These are phyloP conservation scores for Dendrobium nobile DNA, from an alignment of 106 monocot species.

Conservation along the genomic window DNA sequence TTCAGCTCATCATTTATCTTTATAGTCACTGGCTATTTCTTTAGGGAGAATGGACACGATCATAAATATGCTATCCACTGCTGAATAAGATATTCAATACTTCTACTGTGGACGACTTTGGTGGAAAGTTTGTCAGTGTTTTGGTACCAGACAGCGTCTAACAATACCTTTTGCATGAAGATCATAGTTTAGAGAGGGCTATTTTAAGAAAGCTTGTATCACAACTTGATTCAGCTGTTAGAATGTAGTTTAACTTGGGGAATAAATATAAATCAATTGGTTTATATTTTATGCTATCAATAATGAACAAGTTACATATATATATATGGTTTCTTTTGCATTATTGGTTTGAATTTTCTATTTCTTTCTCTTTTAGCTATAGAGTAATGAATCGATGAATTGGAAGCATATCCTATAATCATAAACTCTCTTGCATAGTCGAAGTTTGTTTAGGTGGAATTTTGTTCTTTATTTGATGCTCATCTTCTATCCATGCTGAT, in stretches of 20 bases:
- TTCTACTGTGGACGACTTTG: background rate
- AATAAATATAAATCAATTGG: background rate
- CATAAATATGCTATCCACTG: background rate
- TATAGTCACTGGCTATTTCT: background rate
- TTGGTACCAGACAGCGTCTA: background rate
- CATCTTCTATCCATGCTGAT: background rate
- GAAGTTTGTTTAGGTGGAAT: background rate
- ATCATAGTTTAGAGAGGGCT: background rate
- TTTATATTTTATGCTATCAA: background rate
- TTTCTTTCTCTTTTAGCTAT: background rate
- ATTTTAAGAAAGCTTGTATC: background rate
- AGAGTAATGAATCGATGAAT: background rate
- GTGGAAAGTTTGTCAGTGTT: background rate
- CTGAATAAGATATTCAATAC: background rate
- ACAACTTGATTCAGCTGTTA: background rate
- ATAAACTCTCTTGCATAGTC: background rate
- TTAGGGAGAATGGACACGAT: background rate
- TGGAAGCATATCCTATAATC: background rate
- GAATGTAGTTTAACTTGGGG: background rate
- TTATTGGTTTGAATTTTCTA: background rate
- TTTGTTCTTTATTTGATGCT: background rate
- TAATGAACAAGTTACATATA: background rate
- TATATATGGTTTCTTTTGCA: background rate
- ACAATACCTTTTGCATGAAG: background rate
- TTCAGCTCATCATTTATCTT: background rate